Evolutionary conservation across 192 early-diverging fungal species (phyloP), one percentile per base, ranked within the genome.

Genomic region (Backusella parvicylindrica): DNA sequence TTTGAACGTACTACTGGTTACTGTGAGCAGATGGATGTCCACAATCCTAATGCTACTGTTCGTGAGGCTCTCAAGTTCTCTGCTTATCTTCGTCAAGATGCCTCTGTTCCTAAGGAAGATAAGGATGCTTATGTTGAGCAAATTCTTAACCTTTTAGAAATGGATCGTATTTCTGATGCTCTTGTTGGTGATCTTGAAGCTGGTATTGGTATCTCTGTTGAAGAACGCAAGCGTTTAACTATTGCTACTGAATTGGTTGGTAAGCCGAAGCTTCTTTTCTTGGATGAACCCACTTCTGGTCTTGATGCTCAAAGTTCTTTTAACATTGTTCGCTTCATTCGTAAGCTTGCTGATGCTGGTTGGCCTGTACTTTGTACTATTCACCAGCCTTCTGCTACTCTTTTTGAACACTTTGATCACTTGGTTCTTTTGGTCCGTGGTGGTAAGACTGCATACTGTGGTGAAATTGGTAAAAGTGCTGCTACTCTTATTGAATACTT

Each of bases 11-110:
- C 86, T 1, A 83, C 87, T 15, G 87, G 93, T 47, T 96, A 94
- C 79, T 94, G 96, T 26, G 95, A 97, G 79, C 96, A 98, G 73
- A 95, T 96, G 78, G 96, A 97, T 84, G 88, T 91, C 16, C 84
- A 95, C 71, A 90, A 92, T 81, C 86, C 90, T 32, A 95, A 94
- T 64, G 85, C 95, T 75, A 98, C 97, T 7, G 95, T 98, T 8
- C 91, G 92, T 76, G 97, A 98, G 77, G 92, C 95, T 11, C 92
- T 98, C 47, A 80, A 89, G 72, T 93, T 90, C 82, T 93, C 92
- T 6, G 94, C 94, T 15, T 79, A 89, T 68, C 86, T 95, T 31
- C 86, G 94, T 8, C 84, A 94, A 74, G 89, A 88, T 76, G 23
- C 84, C 64, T 71, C 81, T 64, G 85, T 90, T 80, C 71, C 84